Base-by-base conservation (phyloP, 176 grass and related monocot species). In the Microstegium vimineum region DNA sequence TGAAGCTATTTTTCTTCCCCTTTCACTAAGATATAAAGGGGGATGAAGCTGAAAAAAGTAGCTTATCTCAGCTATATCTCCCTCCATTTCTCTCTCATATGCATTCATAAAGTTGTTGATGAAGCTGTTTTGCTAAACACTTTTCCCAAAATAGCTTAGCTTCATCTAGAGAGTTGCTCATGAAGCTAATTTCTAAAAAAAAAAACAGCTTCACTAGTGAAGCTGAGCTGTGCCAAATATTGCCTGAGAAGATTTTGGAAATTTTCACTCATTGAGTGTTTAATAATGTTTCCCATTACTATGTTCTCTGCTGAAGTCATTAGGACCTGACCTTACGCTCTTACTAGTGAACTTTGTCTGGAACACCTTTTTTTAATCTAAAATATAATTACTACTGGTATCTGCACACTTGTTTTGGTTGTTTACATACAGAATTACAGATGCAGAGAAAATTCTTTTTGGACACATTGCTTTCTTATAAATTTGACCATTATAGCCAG, bases 101-200 rank as follows among this genome's bases (percentile, higher is more conserved):
- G n/a, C n/a, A n/a, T n/a, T n/a, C n/a, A n/a, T n/a, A n/a, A n/a
- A n/a, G n/a, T n/a, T n/a, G n/a, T n/a, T n/a, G n/a, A n/a, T n/a
- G n/a, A n/a, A n/a, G n/a, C n/a, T n/a, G n/a, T n/a, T n/a, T n/a
- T n/a, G n/a, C n/a, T n/a, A n/a, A n/a, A n/a, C n/a, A n/a, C n/a
- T n/a, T n/a, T n/a, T n/a, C n/a, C n/a, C n/a, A n/a, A n/a, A n/a
- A n/a, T n/a, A n/a, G n/a, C n/a, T n/a, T n/a, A n/a, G n/a, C n/a
- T n/a, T n/a, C n/a, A n/a, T n/a, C n/a, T n/a, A n/a, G n/a, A n/a
- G n/a, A n/a, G n/a, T n/a, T n/a, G 88, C 86, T 10, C 88, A 94
- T 66, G 86, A 90, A 83, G 73, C 78, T 49, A 98, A 89, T 86
- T 98, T 98, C 88, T 94, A n/a, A n/a, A n/a, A n/a, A n/a, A n/a